Evolutionary conservation across 306 rosid species (phyloP).

Genomic region (Neltuma alba): DNA sequence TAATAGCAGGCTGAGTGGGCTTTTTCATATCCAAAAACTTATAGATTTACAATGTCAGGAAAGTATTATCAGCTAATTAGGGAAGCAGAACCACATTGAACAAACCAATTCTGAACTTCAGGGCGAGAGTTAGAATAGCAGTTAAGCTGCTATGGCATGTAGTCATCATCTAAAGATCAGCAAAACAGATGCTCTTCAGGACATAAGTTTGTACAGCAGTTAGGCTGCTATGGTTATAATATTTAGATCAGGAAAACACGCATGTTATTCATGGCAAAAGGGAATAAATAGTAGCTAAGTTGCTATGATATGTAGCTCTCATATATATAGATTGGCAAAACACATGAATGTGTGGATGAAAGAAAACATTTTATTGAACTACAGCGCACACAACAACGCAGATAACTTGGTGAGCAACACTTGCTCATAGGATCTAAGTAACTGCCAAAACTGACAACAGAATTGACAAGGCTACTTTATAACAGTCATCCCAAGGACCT

Average conservation of each 20-base stretch:
- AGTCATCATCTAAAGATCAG: neutral
- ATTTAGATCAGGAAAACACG: neutral
- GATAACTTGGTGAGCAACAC: neutral
- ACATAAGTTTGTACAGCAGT: neutral
- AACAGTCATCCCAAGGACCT: constrained; percentile 2
- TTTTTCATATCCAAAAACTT: neutral
- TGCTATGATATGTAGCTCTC: neutral
- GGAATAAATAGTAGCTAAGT: neutral
- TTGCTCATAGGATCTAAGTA: neutral
- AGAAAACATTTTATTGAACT: neutral
- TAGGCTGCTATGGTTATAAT: neutral
- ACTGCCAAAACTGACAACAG: neutral
- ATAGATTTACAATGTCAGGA: neutral
- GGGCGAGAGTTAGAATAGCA: neutral
- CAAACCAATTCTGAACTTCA: neutral
- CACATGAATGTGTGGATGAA: neutral
- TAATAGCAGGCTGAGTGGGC: neutral
- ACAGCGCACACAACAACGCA: neutral
- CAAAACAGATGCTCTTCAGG: neutral
- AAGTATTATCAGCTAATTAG: neutral
- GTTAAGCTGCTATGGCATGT: neutral
- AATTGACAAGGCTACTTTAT: neutral
- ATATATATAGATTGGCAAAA: neutral
- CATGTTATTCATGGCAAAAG: neutral
- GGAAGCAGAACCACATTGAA: neutral